Conservation (phyloP, 2,329 filamentous ascomycete species). For the Aureobasidium melanogenum region DNA sequence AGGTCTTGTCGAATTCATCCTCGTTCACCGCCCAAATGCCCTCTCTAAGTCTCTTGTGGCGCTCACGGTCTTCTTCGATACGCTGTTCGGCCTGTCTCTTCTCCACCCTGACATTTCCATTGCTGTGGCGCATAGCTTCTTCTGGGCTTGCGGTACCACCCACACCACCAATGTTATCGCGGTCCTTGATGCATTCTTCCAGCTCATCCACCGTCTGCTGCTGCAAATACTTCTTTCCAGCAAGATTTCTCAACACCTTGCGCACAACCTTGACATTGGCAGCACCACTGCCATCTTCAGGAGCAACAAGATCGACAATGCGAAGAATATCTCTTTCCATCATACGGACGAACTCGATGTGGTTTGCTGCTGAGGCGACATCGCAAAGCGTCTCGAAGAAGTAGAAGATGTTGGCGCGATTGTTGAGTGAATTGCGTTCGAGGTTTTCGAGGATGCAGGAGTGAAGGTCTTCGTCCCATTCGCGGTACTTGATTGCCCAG, state of each 20-base stretch:
- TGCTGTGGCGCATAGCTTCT: conserved; percentile 7
- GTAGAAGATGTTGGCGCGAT: conserved; percentile 96
- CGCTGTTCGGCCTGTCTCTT: conserved; percentile 89
- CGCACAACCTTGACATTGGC: conserved; percentile 82
- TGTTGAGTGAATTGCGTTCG: conserved; percentile 93
- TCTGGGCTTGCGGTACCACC: conserved; percentile 8
- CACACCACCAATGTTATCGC: conserved; percentile 42
- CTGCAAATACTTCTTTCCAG: conserved; percentile 64
- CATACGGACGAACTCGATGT: conserved; percentile 81
- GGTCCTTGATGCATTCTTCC: conserved; percentile 71
- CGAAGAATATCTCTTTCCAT: conserved; percentile 87
- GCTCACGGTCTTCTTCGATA: conserved; percentile 91
- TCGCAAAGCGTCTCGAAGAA: conserved; percentile 96
- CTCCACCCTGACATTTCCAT: conserved; percentile 48
- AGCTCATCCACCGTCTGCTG: conserved; percentile 68
- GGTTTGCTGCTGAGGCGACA: conserved; percentile 65
- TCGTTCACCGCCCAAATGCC: conserved; percentile 78
- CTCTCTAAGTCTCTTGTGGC: conserved; percentile 85
- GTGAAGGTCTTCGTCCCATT: conserved; percentile 95
- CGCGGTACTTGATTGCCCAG: conserved; percentile 87
- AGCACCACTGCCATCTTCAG: conserved; percentile 74
- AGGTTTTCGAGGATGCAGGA: conserved; percentile 95
- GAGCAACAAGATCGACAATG: conserved; percentile 86
- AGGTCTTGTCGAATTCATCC: conserved; percentile 70
- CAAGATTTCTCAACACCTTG: conserved; percentile 51